These are phyloP conservation scores for Aspergillus fructus DNA, from an alignment of 2,329 filamentous ascomycete genomes.

Conservation along the genomic window DNA sequence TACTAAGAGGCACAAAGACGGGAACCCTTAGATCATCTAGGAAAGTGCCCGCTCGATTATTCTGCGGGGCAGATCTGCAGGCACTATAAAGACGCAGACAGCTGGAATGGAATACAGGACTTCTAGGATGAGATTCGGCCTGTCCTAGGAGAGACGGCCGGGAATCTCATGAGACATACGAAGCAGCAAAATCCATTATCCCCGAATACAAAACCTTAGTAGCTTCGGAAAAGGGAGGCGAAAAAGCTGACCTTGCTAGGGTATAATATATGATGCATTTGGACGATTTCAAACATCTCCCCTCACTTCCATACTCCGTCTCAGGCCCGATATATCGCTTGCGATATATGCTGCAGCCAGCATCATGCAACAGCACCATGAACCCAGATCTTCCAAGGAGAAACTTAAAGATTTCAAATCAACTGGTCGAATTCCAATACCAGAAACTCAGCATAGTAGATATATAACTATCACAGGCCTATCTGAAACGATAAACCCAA, in stretches of 20 bases:
- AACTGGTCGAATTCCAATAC: not conserved
- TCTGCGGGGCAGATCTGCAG: slow-evolving; percentile 19
- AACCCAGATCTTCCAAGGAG: not conserved
- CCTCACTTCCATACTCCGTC: not conserved
- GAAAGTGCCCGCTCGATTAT: slow-evolving; percentile 21
- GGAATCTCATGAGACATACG: slow-evolving; percentile 38
- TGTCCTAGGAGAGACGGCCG: slow-evolving; percentile 41
- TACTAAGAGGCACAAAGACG: slow-evolving; percentile 14
- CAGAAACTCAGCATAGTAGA: not conserved
- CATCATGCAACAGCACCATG: not conserved
- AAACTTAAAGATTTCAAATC: not conserved
- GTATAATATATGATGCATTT: not conserved
- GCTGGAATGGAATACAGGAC: slow-evolving; percentile 29
- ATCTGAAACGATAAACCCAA: not conserved
- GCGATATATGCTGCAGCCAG: not conserved
- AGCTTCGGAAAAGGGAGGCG: not conserved
- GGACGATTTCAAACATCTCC: not conserved
- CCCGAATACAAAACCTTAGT: not conserved
- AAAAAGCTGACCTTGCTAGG: not conserved
- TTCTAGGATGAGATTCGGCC: slow-evolving; percentile 37
- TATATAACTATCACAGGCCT: not conserved
- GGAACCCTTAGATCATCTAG: slow-evolving; percentile 15
- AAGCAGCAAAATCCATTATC: slow-evolving; percentile 25
- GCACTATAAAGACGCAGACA: slow-evolving; percentile 20
- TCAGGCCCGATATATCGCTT: not conserved